A percentile compares a stretch with the other conserved stretches of the same genome.
phyloP scores from a whole-genome alignment of 306 rosid species.

The Prunus mongolica region DNA sequence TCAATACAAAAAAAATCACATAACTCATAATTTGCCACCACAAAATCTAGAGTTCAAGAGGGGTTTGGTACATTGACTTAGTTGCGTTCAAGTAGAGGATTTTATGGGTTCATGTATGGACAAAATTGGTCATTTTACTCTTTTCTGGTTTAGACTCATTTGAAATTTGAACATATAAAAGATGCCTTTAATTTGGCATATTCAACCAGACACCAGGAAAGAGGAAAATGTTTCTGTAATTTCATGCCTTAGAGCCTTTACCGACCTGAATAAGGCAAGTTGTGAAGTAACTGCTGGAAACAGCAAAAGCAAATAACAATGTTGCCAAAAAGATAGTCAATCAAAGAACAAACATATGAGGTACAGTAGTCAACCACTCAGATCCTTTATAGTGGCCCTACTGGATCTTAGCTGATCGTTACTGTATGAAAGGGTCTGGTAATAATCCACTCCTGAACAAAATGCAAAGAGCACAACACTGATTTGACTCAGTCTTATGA shows the following conservation, averaged over 20 bases:
- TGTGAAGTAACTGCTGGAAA: constrained; percentile 25
- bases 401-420: constrained; percentile 14
- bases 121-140: neutral
- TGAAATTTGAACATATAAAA: neutral
- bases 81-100: neutral
- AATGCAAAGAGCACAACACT: constrained; percentile 6
- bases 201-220: constrained; percentile 5
- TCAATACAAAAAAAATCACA: neutral
- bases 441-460: constrained; percentile 31
- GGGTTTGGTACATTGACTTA: neutral
- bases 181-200: neutral
- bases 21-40: neutral
- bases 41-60: neutral
- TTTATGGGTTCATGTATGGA: neutral
- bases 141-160: neutral
- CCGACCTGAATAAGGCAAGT: constrained; percentile 24
- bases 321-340: constrained; percentile 31
- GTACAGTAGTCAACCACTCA: constrained; percentile 50
- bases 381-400: constrained; percentile 22
- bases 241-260: constrained; percentile 22
- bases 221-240: neutral
- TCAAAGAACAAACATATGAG: constrained; percentile 13
- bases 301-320: constrained; percentile 17
- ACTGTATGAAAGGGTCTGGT: neutral
- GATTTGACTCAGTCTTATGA: constrained; percentile 3